A percentile compares a stretch with the other conserved stretches of the same genome.
phyloP scores from a whole-genome alignment of 2,329 filamentous ascomycete genomes.

The Achaetomium macrosporum region DNA sequence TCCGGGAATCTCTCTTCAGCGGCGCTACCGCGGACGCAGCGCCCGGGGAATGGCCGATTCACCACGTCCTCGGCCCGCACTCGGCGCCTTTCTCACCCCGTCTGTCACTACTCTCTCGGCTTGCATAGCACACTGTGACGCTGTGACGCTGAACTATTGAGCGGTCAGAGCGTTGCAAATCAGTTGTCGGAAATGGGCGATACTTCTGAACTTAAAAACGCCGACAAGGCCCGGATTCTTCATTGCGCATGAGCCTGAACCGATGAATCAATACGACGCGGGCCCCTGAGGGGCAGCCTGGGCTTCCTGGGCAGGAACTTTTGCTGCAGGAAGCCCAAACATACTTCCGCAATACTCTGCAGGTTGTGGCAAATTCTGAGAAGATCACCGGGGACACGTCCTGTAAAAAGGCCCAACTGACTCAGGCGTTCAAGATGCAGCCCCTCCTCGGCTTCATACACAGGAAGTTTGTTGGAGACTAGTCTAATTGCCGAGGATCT shows the following conservation, averaged over 20 bases:
- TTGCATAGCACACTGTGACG: background rate
- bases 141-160: background rate
- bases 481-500: background rate
- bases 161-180: too few species aligned
- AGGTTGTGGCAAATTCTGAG: background rate
- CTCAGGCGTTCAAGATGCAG: background rate
- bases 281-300: background rate
- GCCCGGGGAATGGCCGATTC: slow-evolving; percentile 7
- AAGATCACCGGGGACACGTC: background rate
- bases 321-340: background rate
- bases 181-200: too few species aligned
- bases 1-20: background rate
- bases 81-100: slow-evolving; percentile 14
- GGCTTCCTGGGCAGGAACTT: background rate
- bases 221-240: slow-evolving; percentile 1
- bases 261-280: slow-evolving; percentile 3
- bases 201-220: background rate
- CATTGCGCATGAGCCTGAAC: slow-evolving; percentile 5
- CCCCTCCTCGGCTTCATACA: background rate
- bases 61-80: slow-evolving; percentile 7
- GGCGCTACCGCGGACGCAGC: slow-evolving; percentile 8
- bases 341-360: background rate
- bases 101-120: background rate
- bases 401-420: background rate
- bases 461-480: background rate